Evolutionary conservation across 441 rosid species (phyloP).

Genomic region (Geranium incanum): DNA sequence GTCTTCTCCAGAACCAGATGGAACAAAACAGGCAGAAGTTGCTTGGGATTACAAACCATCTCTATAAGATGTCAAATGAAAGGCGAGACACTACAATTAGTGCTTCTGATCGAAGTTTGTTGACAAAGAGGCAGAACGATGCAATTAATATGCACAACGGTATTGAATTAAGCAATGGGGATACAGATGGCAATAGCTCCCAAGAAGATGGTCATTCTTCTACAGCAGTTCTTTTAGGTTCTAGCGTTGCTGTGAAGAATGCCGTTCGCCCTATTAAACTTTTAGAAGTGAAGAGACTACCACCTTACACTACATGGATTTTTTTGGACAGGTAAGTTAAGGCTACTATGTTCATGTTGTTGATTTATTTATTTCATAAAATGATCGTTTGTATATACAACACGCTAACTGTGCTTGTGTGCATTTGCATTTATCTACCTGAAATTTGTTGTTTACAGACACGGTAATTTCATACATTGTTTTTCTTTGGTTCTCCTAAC

Average conservation of each 20-base stretch:
- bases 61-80: constrained; percentile 44
- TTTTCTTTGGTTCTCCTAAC: not conserved
- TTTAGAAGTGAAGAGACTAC: constrained; percentile 63
- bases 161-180: constrained; percentile 40
- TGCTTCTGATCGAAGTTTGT: constrained; percentile 31
- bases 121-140: constrained; percentile 74
- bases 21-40: constrained; percentile 63
- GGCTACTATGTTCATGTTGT: constrained; percentile 2
- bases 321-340: constrained; percentile 77
- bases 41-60: constrained; percentile 45
- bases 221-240: constrained; percentile 62
- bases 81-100: constrained; percentile 40
- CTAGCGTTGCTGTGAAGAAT: constrained; percentile 68
- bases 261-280: constrained; percentile 73
- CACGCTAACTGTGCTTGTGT: not conserved
- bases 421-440: not conserved
- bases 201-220: constrained; percentile 51
- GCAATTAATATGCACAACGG: constrained; percentile 58
- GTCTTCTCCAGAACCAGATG: constrained; percentile 53
- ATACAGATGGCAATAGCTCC: constrained; percentile 41
- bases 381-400: not conserved
- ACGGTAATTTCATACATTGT: no score
- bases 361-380: not conserved
- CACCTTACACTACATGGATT: constrained; percentile 96
- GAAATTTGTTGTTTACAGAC: constrained; percentile 2